Percentiles rank a stretch among this genome's conserved stretches.
These are phyloP conservation scores for Colletotrichum tamarilloi DNA, from an alignment of 2,329 filamentous ascomycete species.

Conservation along the genomic window DNA sequence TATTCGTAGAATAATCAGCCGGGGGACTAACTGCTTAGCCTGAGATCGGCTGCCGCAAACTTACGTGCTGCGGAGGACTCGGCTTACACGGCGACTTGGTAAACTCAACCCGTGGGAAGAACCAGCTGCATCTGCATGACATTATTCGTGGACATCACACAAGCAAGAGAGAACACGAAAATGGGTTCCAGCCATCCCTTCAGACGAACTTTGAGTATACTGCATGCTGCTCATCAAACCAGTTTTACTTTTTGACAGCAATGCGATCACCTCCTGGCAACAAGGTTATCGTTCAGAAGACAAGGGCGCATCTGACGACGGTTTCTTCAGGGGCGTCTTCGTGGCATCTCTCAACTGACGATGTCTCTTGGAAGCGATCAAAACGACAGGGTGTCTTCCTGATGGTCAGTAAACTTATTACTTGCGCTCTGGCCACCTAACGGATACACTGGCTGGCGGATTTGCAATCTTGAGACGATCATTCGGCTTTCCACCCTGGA, in stretches of 20 bases:
- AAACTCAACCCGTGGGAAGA: background rate
- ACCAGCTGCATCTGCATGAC: background rate
- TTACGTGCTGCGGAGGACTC: background rate
- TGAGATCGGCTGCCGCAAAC: background rate
- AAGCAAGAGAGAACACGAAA: slow-evolving; percentile 6
- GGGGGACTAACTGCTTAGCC: background rate
- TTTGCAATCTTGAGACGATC: slow-evolving; percentile 39
- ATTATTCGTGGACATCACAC: background rate
- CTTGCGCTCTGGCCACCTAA: slow-evolving; percentile 9
- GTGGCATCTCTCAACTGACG: background rate
- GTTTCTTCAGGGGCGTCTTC: slow-evolving; percentile 8
- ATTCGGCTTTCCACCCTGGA: slow-evolving; percentile 16
- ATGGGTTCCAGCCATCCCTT: slow-evolving; percentile 23
- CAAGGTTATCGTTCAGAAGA: background rate
- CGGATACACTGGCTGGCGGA: slow-evolving; percentile 5
- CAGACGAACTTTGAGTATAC: slow-evolving; percentile 26
- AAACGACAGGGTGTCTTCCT: background rate
- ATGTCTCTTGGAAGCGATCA: slow-evolving; percentile 2
- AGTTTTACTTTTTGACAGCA: slow-evolving; percentile 1
- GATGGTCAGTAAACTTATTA: background rate
- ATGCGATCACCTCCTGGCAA: slow-evolving; percentile 13
- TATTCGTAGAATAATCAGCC: background rate
- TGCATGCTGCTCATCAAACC: slow-evolving; percentile 10
- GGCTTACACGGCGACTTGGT: background rate
- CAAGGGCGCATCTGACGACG: slow-evolving; percentile 7